Evolutionary conservation across 2,329 filamentous ascomycete genomes (phyloP).

Genomic region (Aspergillus eucalypticola): DNA sequence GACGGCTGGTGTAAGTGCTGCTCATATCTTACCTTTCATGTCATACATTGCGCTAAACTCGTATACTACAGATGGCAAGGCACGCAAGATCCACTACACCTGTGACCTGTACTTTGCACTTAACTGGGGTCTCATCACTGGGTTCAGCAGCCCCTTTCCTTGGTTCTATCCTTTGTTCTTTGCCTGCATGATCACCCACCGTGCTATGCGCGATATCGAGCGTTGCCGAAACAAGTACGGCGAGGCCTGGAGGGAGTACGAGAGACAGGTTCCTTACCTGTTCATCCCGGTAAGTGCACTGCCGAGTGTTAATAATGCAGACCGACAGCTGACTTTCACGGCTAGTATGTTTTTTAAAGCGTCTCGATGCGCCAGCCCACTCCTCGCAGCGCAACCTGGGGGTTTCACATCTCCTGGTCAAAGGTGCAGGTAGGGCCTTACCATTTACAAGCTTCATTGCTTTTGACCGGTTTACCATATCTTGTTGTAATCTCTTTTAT

Average conservation of each 20-base stretch:
- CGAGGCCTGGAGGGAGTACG: slow-evolving; percentile 78
- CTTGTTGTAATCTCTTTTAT: neutral
- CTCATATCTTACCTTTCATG: neutral
- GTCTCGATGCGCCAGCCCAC: neutral
- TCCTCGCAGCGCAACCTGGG: too few relatives aligned
- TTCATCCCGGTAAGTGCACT: slow-evolving; percentile 68
- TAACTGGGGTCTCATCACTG: slow-evolving; percentile 77
- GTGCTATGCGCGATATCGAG: slow-evolving; percentile 72
- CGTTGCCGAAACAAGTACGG: slow-evolving; percentile 77
- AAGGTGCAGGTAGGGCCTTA: neutral
- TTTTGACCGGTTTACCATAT: neutral
- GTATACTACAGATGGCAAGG: slow-evolving; percentile 58
- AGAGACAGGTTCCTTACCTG: slow-evolving; percentile 75
- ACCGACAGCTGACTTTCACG: neutral
- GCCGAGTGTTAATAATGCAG: neutral
- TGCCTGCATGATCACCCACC: slow-evolving; percentile 74
- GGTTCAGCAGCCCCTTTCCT: slow-evolving; percentile 77
- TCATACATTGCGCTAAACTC: slow-evolving; percentile 16
- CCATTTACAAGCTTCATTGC: neutral
- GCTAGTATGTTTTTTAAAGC: slow-evolving; percentile 38
- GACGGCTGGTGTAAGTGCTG: slow-evolving; percentile 74
- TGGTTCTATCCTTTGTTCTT: slow-evolving; percentile 92
- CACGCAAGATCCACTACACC: slow-evolving; percentile 78
- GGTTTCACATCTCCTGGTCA: neutral
- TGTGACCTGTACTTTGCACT: slow-evolving; percentile 78